Evolutionary conservation across 2,329 filamentous ascomycete genomes (phyloP), one percentile per base, ranked within the genome.

Genomic region (Penicillium sp.): DNA sequence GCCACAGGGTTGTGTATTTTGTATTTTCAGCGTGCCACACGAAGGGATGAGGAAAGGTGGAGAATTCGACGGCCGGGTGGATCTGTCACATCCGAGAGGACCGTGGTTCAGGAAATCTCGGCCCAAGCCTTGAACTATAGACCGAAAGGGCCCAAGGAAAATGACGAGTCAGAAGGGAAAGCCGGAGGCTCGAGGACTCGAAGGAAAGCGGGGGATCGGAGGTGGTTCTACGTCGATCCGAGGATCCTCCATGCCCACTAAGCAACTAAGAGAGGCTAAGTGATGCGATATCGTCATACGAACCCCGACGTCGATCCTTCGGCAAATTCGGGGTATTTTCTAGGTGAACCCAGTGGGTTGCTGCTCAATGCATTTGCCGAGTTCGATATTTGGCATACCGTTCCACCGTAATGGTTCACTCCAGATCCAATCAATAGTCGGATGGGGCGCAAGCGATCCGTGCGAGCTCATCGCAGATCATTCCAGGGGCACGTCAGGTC

Each of bases 341-440:
- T 42, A 39, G 27, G n/a, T 36, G 38, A 41, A 24, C 20, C 5
- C 22, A n/a, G 8, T 20, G 2, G 20, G 20, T 22, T 22, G 20
- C 20, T 20, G 35, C 18, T 38, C 35, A 18, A 13, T 18, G 25
- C 25, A 13, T 35, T 27, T 38, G 36, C 24, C 35, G 31, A 35
- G 8, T 16, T 35, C 4, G 31, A 38, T 55, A 65, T 63, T 66
- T 64, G 61, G 57, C 58, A 58, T 58, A 11, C 16, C 16, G 35
- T 41, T 43, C 52, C 55, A 46, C 42, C 27, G 49, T 46, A 64
- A 63, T 59, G 60, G 61, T 57, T 57, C 55, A 55, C 51, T 31
- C 45, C 54, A 63, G 58, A 60, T 63, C 58, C 57, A 61, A 63
- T 59, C 54, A 58, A 58, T 63, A 62, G 58, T 63, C 48, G 27